These are phyloP conservation scores for Coemansia sp. DNA, from an alignment of 192 early-diverging fungal species.

Conservation along the genomic window DNA sequence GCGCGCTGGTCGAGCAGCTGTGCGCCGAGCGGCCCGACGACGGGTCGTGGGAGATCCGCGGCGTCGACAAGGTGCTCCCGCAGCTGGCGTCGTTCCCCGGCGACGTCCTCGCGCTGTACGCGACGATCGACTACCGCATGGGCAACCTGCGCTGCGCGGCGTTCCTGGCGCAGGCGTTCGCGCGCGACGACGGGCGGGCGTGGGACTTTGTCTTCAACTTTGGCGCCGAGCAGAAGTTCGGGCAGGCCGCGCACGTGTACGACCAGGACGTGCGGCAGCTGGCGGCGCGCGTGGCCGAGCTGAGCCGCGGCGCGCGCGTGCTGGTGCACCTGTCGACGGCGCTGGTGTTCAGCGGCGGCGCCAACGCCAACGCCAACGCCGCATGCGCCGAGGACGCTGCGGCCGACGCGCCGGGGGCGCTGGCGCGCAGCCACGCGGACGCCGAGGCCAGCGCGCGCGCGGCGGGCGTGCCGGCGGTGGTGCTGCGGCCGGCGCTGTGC, in stretches of 20 bases:
- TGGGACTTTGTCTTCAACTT: constrained; percentile 96
- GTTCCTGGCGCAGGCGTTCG: constrained; percentile 68
- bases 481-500: constrained; percentile 83
- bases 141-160: constrained; percentile 40
- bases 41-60: constrained; percentile 36
- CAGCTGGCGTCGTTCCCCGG: constrained; percentile 33
- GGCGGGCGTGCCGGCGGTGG: constrained; percentile 65
- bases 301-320: constrained; percentile 72
- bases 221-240: constrained; percentile 94
- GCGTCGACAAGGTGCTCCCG: constrained; percentile 43
- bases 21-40: constrained; percentile 21
- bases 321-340: constrained; percentile 88
- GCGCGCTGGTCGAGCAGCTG: constrained; percentile 35
- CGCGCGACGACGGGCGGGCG: constrained; percentile 59
- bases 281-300: constrained; percentile 73
- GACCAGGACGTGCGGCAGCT: constrained; percentile 54
- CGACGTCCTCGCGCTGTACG: constrained; percentile 16
- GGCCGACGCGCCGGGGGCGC: constrained; percentile 6
- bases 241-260: constrained; percentile 72
- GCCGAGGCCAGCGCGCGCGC: constrained; percentile 26
- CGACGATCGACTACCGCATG: constrained; percentile 41
- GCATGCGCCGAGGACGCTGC: constrained; percentile 19
- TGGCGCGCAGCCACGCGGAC: constrained; percentile 18
- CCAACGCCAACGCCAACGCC: no score
- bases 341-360: constrained; percentile 65